Evolutionary conservation across 2,329 filamentous ascomycete genomes (phyloP).

Genomic region (Fusarium multiceps): DNA sequence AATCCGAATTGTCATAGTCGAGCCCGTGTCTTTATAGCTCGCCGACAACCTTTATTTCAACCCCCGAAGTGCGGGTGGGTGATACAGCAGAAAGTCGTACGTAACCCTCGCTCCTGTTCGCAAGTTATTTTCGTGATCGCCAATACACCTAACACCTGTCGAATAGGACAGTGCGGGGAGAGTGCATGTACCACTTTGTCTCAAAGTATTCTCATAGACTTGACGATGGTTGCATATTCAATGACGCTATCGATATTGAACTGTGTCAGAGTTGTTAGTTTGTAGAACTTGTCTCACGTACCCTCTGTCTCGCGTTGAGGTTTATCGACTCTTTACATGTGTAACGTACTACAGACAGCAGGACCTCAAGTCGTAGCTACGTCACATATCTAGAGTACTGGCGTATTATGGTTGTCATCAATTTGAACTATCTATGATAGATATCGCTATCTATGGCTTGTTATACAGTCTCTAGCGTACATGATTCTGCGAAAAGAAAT

Average conservation of each 20-base stretch:
- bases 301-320: background rate
- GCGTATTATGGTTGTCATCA: background rate
- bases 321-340: too few relatives aligned
- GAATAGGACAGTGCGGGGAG: accelerated
- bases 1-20: too few relatives aligned
- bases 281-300: background rate
- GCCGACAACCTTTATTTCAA: accelerated
- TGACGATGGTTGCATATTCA: background rate
- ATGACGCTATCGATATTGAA: background rate
- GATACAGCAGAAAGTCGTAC: background rate
- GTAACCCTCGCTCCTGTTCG: background rate
- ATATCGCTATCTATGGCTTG: background rate
- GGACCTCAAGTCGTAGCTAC: too few relatives aligned
- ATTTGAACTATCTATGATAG: background rate
- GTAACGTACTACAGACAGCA: too few relatives aligned
- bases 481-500: background rate
- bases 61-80: background rate
- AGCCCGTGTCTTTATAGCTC: background rate
- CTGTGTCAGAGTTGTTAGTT: background rate
- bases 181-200: accelerated
- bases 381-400: too few relatives aligned
- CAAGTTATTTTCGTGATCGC: background rate
- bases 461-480: background rate
- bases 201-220: background rate
- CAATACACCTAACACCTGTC: background rate